Base-by-base conservation (phyloP, 2,329 filamentous ascomycete species). In the Penicillium palitans region DNA sequence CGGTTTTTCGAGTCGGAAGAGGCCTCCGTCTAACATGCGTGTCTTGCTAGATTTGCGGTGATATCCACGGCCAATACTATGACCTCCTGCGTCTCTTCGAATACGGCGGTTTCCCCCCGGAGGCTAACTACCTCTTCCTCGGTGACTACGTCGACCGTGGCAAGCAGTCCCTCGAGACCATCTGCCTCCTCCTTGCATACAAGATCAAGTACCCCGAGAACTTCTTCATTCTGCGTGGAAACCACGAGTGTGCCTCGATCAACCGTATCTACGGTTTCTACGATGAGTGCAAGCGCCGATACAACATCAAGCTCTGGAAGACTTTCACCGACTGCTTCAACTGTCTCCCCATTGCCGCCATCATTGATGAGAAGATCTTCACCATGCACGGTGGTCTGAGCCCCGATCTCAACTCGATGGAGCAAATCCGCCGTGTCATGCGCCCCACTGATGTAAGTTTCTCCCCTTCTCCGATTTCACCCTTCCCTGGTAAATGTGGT, bases 191-290 rank as follows among this genome's bases (percentile, higher is more conserved):
- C 57, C 86, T 99, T 52, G 92, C 92, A 63, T 99, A 98, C 87
- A 99, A 99, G 87, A 96, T 99, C 86, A 98, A 98, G 83, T 98
- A 96, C 77, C 95, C 95, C 49, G 95, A 99, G 81, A 99, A 99
- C 83, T 98, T 99, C 82, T 99, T 99, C 83, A 90, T 99, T 67
- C 87, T 99, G 59, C 91, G 95, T 68, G 95, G 95, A 64, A 99
- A 99, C 83, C 95, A 99, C 83, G 95, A 99, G 80, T 98, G 95
- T 80, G 95, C 95, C 59, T 96, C 91, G 53, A 96, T 99, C 83
- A 99, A 96, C 83, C 91, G 95, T 74, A 96, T 98, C 79, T 99
- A 99, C 78, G 95, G 95, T 60, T 99, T 99, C 83, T 99, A 99
- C 83, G 95, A 99, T 74, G 93, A 99, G 80, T 99, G 93, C 88